A percentile compares a stretch with the other conserved stretches of the same genome.
Evolutionary conservation across 1,284 basidiomycete genomes (phyloP).

Genomic region (Moesziomyces sp.): DNA sequence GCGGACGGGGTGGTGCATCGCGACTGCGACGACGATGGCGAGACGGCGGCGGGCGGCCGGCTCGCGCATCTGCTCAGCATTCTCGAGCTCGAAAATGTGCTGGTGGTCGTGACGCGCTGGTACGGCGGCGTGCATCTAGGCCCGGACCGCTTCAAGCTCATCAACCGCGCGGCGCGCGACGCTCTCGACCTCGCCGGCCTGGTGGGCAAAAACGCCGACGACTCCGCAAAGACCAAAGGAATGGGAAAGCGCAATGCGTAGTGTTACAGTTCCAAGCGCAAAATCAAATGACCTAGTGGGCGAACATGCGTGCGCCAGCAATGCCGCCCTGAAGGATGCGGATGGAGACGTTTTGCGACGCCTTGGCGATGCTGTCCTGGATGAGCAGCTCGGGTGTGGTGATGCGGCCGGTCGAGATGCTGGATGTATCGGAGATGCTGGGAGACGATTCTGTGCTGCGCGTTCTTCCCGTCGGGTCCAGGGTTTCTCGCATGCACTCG

Average conservation of each 20-base stretch:
- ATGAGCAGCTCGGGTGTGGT: constrained; percentile 24
- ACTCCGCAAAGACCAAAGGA: constrained; percentile 10
- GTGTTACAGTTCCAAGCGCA: not conserved
- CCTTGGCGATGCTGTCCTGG: constrained; percentile 16
- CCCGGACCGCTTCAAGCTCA: constrained; percentile 65
- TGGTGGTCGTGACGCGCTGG: constrained; percentile 66
- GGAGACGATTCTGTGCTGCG: constrained; percentile 1
- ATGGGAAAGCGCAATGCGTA: constrained; percentile 30
- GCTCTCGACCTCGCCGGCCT: constrained; percentile 58
- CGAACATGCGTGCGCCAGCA: constrained; percentile 18
- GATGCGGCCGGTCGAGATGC: constrained; percentile 11
- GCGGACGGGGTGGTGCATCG: constrained; percentile 57
- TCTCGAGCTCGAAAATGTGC: constrained; percentile 57
- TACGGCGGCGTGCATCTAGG: constrained; percentile 64
- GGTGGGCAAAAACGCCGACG: constrained; percentile 27
- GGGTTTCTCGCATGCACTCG: constrained; percentile 21
- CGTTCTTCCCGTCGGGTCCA: constrained; percentile 1
- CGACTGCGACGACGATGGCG: constrained; percentile 67
- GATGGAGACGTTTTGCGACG: constrained; percentile 21
- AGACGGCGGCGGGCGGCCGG: constrained; percentile 66
- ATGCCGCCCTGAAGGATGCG: constrained; percentile 18
- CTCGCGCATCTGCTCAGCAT: constrained; percentile 66
- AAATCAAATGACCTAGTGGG: constrained; percentile 1
- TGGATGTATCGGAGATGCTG: constrained; percentile 9
- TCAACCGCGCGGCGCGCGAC: constrained; percentile 61